Evolutionary conservation across 768 basidiomycete genomes (phyloP), one percentile per base, ranked within the genome.

Genomic region (Termitomyces sp.): DNA sequence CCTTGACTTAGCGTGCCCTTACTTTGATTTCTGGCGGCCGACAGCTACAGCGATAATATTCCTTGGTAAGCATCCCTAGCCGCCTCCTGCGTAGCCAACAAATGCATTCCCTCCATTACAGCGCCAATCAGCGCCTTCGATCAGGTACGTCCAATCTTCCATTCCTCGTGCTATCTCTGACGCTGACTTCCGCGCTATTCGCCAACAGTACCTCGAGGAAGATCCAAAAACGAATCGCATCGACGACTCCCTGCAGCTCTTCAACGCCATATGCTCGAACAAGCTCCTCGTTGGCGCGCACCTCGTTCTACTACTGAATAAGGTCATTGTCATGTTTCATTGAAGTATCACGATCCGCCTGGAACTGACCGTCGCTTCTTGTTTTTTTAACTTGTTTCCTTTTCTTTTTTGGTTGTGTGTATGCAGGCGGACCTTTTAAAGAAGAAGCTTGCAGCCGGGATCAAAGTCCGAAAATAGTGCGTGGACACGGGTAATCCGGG

Each of bases 101-200:
- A 13, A 5, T 14, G 2, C 12, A 7, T 10, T 18, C 6, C 6
- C 26, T 42, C 51, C 46, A n/a, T n/a, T n/a, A n/a, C 59, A 77
- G 91, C 89, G 51, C 91, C 91, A 41, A 86, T 93, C 61, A 89
- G 88, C 64, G 91, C 91, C 41, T 93, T 90, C 67, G 90, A 93
- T 76, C 90, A 92, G 82, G 88, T 85, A 65, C 60, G 6, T 29
- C 3, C 29, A 29, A 29, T 29, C 6, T 29, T 29, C 29, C 6
- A 29, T 3, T 29, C 29, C 29, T 29, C n/a, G n/a, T n/a, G n/a
- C n/a, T 3, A 29, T 3, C 29, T 6, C 29, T 29, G 4, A 50
- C 10, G 26, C 49, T 58, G n/a, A 32, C 49, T 7, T 20, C 24
- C 1, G 42, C 53, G 44, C 32, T 8, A 8, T 8, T 44, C 46